Evolutionary conservation across 2,329 filamentous ascomycete species (phyloP).

Genomic region (Claviceps sp.): DNA sequence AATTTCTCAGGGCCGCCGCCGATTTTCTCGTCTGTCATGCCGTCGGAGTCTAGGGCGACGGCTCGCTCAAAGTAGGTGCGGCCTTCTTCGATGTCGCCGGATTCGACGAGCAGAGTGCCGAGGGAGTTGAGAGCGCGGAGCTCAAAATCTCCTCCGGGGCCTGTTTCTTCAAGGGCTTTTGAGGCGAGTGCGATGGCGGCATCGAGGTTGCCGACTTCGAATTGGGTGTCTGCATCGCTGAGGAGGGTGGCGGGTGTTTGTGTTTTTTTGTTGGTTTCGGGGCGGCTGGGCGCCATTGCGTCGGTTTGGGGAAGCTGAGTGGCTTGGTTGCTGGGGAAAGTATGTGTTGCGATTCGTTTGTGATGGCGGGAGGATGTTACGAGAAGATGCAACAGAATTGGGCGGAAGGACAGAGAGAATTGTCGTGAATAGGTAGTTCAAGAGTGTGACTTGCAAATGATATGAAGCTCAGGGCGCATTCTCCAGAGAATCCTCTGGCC

Average conservation of each 20-base stretch:
- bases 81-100: conserved; percentile 68
- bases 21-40: conserved; percentile 51
- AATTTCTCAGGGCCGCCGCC: conserved; percentile 91
- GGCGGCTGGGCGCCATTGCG: conserved; percentile 29
- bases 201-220: conserved; percentile 28
- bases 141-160: conserved; percentile 33
- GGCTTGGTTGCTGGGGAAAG: background rate
- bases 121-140: conserved; percentile 61
- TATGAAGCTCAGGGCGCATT: background rate
- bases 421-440: background rate
- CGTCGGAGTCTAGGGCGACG: conserved; percentile 63
- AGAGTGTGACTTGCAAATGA: background rate
- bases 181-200: conserved; percentile 27
- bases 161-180: conserved; percentile 29
- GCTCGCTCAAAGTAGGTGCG: conserved; percentile 60
- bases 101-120: conserved; percentile 69
- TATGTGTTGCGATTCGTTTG: background rate
- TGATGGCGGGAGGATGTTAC: background rate
- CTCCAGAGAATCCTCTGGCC: background rate
- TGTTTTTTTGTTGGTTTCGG: conserved; percentile 21
- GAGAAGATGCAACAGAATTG: background rate
- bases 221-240: conserved; percentile 27
- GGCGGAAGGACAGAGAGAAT: background rate
- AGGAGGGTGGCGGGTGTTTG: conserved; percentile 18
- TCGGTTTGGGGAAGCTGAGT: background rate